These are phyloP conservation scores for Orbilia ellipsospora DNA, from an alignment of 2,329 filamentous ascomycete genomes.

Conservation along the genomic window DNA sequence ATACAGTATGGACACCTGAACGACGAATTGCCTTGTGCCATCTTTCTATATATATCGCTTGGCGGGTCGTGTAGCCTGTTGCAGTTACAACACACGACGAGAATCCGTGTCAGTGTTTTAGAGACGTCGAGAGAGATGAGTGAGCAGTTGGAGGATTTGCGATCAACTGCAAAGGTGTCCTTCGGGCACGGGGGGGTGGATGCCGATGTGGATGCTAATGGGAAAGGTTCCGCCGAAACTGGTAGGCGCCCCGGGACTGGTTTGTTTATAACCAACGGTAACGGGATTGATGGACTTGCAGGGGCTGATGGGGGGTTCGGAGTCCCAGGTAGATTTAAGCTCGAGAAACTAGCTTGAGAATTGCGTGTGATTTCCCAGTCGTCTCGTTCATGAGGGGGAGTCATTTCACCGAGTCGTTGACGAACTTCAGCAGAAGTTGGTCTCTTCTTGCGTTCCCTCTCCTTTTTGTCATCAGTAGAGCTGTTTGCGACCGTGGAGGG, in stretches of 20 bases:
- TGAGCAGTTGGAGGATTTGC: slow-evolving; percentile 41
- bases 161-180: slow-evolving; percentile 14
- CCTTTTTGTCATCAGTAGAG: slow-evolving; percentile 29
- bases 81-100: slow-evolving; percentile 47
- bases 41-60: slow-evolving; percentile 50
- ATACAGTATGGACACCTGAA: slow-evolving; percentile 51
- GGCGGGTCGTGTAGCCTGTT: slow-evolving; percentile 52
- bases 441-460: slow-evolving; percentile 7
- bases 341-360: slow-evolving; percentile 37
- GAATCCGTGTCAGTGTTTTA: slow-evolving; percentile 40
- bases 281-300: slow-evolving; percentile 19
- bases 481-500: slow-evolving; percentile 7
- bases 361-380: slow-evolving; percentile 46
- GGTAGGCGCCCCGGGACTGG: slow-evolving; percentile 40
- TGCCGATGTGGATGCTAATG: slow-evolving; percentile 12
- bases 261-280: slow-evolving; percentile 8
- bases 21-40: slow-evolving; percentile 33
- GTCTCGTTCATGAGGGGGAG: slow-evolving; percentile 51
- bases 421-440: slow-evolving; percentile 51
- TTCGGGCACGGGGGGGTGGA: background rate
- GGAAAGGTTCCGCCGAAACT: slow-evolving; percentile 9
- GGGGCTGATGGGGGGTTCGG: slow-evolving; percentile 10
- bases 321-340: slow-evolving; percentile 13
- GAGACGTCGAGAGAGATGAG: slow-evolving; percentile 47
- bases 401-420: slow-evolving; percentile 52